Evolutionary conservation across 2,329 filamentous ascomycete species (phyloP).

Genomic region (Thielaviopsis euricoi): DNA sequence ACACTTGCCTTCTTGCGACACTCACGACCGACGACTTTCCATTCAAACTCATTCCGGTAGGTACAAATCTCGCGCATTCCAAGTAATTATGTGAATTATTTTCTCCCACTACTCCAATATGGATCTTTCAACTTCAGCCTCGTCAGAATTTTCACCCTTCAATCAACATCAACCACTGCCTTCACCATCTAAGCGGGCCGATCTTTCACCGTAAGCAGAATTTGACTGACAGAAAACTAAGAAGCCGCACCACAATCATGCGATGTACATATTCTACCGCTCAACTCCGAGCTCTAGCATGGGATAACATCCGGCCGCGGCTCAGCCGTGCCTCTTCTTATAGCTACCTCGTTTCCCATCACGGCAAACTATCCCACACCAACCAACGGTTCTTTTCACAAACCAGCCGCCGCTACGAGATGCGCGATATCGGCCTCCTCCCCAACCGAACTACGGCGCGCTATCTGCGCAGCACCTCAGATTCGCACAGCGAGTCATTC

Average conservation of each 20-base stretch:
- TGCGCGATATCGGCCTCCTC: slow-evolving; percentile 33
- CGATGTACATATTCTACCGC: background rate
- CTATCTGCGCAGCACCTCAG: slow-evolving; percentile 39
- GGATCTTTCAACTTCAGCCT: background rate
- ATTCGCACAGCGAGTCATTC: slow-evolving; percentile 27
- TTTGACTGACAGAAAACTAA: background rate
- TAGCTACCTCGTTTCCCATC: background rate
- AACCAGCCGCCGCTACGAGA: slow-evolving; percentile 26
- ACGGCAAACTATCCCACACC: background rate
- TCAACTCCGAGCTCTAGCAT: background rate
- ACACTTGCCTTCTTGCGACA: background rate
- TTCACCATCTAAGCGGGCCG: no score
- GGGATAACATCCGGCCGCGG: background rate
- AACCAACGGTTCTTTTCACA: slow-evolving; percentile 29
- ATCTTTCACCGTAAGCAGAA: background rate
- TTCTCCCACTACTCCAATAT: background rate
- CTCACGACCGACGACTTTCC: background rate
- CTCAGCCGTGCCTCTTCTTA: background rate
- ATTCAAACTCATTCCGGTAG: background rate
- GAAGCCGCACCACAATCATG: background rate
- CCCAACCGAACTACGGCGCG: slow-evolving; percentile 41
- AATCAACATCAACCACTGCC: no score
- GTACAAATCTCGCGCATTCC: background rate
- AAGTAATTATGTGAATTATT: background rate
- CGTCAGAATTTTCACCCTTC: background rate